Evolutionary conservation across 106 monocot species (phyloP), one percentile per base, ranked within the genome.

Genomic region (Phalaenopsis equestris): DNA sequence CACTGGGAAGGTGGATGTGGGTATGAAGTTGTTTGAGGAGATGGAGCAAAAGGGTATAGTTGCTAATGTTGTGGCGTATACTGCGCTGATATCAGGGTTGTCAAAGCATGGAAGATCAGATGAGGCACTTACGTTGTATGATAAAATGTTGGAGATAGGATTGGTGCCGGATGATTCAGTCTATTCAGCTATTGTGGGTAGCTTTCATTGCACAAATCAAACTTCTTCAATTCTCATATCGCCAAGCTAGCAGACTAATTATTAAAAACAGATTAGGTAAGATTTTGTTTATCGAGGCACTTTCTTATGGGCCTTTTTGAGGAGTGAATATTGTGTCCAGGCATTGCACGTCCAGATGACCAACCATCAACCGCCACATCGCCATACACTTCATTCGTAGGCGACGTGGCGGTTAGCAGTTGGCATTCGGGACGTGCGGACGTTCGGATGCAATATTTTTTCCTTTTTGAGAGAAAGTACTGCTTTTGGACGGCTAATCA

Each of bases 21-120:
- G 86, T 24, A 42, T 86, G 68, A 83, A 84, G 52, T 80, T 94
- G 82, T 94, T 98, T 24, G 61, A 89, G 76, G 92, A 98, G 77
- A 94, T 98, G 97, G 85, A 83, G 64, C 21, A 75, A 41, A 83
- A 39, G 77, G 77, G 78, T 21, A 56, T 89, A 55, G 75, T 42
- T 18, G 80, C 86, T 15, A 91, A 84, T 80, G 57, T 87, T 11
- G 89, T 92, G 30, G 90, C 94, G 1, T 98, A 92, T 56, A 94
- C 86, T 7, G 87, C 89, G 39, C 67, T 98, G 49, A 98, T 98
- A 37, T 92, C 89, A 5, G 90, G 94, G 2, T 79, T 98, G 67
- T 83, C 97, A 11, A 98, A 88, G 68, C 84, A 90, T 77, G 97
- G 97, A 67, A 92, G 86, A 80, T 89, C 94, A 14, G 97, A 91